Evolutionary conservation across 108 stramenopile genomes (phyloP).

Genomic region (Skeletonema menzelii): DNA sequence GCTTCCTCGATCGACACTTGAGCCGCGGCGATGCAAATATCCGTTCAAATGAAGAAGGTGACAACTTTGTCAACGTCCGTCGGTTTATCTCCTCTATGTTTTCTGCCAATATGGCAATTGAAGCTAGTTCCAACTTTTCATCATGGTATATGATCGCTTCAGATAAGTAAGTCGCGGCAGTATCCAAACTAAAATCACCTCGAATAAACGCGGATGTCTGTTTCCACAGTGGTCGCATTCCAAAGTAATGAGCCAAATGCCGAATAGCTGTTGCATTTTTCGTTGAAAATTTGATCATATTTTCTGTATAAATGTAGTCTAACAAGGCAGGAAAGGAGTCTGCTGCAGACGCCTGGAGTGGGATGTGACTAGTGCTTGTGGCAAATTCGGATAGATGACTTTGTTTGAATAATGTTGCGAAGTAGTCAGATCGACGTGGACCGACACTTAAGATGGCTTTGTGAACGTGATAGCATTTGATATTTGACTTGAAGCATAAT

Average conservation of each 20-base stretch:
- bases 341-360: slow-evolving; percentile 45
- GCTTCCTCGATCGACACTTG: slow-evolving; percentile 44
- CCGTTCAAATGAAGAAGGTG: slow-evolving; percentile 42
- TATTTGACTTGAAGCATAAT: not conserved
- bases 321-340: slow-evolving; percentile 46
- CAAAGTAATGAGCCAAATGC: slow-evolving; percentile 54
- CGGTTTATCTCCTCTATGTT: slow-evolving; percentile 41
- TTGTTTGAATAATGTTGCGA: slow-evolving; percentile 49
- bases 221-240: slow-evolving; percentile 47
- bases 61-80: slow-evolving; percentile 36
- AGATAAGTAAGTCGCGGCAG: slow-evolving; percentile 35
- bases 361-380: slow-evolving; percentile 37
- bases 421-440: slow-evolving; percentile 53
- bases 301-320: slow-evolving; percentile 48
- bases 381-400: slow-evolving; percentile 37
- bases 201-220: slow-evolving; percentile 41
- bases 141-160: slow-evolving; percentile 48
- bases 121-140: slow-evolving; percentile 43
- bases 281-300: slow-evolving; percentile 40
- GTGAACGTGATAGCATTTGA: slow-evolving; percentile 40
- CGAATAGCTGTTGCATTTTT: slow-evolving; percentile 49
- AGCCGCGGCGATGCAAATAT: slow-evolving; percentile 41
- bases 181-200: slow-evolving; percentile 38
- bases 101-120: slow-evolving; percentile 42
- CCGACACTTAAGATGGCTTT: slow-evolving; percentile 48